phyloP scores from a whole-genome alignment of 2,329 filamentous ascomycete species.

The Colletotrichum navitas region DNA sequence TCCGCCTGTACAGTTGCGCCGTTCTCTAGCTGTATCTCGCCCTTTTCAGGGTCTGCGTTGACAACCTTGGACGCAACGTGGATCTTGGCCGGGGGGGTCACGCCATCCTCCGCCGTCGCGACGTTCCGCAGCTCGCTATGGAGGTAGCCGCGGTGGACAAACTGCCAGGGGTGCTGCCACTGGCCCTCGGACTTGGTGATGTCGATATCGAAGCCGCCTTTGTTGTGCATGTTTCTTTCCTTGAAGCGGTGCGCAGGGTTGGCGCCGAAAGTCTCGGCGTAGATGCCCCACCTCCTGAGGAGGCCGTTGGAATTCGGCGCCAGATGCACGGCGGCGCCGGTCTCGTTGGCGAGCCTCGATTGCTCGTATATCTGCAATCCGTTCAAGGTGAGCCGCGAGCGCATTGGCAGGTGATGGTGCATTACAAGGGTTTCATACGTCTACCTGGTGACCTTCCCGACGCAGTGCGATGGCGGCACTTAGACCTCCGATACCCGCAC shows the following conservation, averaged over 20 bases:
- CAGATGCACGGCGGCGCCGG: conserved; percentile 73
- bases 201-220: conserved; percentile 52
- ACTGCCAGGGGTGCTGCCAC: conserved; percentile 62
- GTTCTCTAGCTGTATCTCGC: conserved; percentile 58
- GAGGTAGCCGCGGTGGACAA: conserved; percentile 65
- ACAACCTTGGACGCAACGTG: conserved; percentile 58
- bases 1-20: conserved; percentile 60
- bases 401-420: neutral
- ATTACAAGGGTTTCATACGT: conserved; percentile 44
- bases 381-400: neutral
- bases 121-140: conserved; percentile 62
- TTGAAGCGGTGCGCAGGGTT: conserved; percentile 45
- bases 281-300: conserved; percentile 57
- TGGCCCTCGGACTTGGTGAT: conserved; percentile 52
- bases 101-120: conserved; percentile 54
- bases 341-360: conserved; percentile 66
- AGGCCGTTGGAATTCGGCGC: conserved; percentile 72
- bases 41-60: conserved; percentile 56
- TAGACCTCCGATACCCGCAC: conserved; percentile 65
- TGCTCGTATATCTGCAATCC: conserved; percentile 64
- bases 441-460: conserved; percentile 63
- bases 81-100: conserved; percentile 53
- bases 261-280: conserved; percentile 54
- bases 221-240: conserved; percentile 55
- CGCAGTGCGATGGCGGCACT: conserved; percentile 65